phyloP scores from a whole-genome alignment of 1,284 basidiomycete genomes.

The Trichosporon inkin region DNA sequence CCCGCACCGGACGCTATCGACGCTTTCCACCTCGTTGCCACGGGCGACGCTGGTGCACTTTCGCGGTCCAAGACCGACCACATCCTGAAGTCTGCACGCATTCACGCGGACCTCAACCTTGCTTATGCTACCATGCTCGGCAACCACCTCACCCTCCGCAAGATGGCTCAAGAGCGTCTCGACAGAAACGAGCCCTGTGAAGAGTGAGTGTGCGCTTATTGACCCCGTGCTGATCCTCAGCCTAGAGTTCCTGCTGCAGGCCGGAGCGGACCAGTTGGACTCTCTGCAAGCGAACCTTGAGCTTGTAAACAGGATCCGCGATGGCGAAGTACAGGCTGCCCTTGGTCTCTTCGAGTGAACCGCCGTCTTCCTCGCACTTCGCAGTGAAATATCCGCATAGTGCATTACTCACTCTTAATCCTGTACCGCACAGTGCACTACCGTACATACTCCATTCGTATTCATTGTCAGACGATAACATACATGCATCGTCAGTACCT shows the following conservation, averaged over 20 bases:
- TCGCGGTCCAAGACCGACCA: constrained; percentile 7
- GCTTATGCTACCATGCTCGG: constrained; percentile 5
- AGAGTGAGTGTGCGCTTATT: background rate
- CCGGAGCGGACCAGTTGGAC: constrained; percentile 1
- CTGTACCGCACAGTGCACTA: too few relatives aligned
- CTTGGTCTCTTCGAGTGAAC: background rate
- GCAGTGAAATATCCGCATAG: too few relatives aligned
- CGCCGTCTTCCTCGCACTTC: background rate
- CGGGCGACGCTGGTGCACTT: background rate
- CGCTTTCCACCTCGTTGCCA: constrained; percentile 7
- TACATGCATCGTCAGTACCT: too few relatives aligned
- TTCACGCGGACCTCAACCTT: constrained; percentile 6
- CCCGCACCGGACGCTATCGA: background rate
- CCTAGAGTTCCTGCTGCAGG: background rate
- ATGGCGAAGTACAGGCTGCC: background rate
- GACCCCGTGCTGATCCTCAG: background rate
- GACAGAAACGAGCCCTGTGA: background rate
- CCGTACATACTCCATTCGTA: too few relatives aligned
- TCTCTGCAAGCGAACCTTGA: constrained; percentile 1
- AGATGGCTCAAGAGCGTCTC: constrained; percentile 3
- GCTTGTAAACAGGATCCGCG: background rate
- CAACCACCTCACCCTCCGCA: constrained; percentile 3
- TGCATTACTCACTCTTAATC: too few relatives aligned
- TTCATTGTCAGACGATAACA: too few relatives aligned
- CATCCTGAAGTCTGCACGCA: constrained; percentile 6